Evolutionary conservation across 345 rosid genomes (phyloP).

Genomic region (Salix suchowensis): DNA sequence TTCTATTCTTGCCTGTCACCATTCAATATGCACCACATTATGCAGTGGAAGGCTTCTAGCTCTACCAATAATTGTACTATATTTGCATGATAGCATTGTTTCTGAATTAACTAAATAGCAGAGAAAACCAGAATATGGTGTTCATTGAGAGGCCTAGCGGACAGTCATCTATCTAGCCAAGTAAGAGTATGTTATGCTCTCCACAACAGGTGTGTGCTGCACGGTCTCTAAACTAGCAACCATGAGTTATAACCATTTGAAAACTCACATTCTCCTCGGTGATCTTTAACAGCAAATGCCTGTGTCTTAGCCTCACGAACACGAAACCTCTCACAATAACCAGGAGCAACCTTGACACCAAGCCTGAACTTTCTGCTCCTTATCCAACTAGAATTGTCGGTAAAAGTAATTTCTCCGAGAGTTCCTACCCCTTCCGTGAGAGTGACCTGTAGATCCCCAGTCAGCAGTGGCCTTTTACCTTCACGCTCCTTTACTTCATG

Average conservation of each 20-base stretch:
- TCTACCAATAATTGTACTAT: background rate
- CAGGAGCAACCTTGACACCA: slow-evolving; percentile 59
- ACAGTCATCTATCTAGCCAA: background rate
- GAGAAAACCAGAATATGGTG: background rate
- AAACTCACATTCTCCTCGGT: slow-evolving; percentile 86
- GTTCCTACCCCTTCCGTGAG: slow-evolving; percentile 89
- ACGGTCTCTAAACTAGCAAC: background rate
- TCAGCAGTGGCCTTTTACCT: slow-evolving; percentile 83
- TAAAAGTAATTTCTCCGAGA: slow-evolving; percentile 77
- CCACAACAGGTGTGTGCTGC: background rate
- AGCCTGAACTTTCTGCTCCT: slow-evolving; percentile 95
- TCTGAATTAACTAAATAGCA: background rate
- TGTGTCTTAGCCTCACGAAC: slow-evolving; percentile 86
- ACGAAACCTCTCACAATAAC: slow-evolving; percentile 47
- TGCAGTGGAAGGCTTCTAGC: background rate
- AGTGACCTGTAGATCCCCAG: slow-evolving; percentile 66
- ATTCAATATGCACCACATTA: background rate
- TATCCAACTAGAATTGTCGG: slow-evolving; percentile 96
- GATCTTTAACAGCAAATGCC: slow-evolving; percentile 94
- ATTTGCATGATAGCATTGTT: background rate
- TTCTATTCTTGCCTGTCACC: background rate
- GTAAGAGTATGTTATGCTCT: background rate
- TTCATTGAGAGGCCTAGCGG: background rate
- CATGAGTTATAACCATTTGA: background rate
- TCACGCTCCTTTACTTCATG: slow-evolving; percentile 77